phyloP scores from a whole-genome alignment of 148 eudicot genomes.

The Camellia lanceoleosa region DNA sequence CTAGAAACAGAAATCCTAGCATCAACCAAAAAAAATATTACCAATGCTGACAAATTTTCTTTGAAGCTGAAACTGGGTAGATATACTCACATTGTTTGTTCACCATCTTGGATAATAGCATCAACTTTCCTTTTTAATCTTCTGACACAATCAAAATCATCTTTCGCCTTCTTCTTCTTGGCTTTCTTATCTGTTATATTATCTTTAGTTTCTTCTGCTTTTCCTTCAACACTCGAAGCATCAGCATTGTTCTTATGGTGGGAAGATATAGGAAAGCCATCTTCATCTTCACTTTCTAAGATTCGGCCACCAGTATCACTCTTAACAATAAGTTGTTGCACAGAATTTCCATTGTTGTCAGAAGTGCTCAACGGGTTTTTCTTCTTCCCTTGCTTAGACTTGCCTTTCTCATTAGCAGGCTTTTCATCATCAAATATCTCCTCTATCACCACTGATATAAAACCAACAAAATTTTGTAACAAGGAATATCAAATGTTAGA shows the following conservation, averaged over 20 bases:
- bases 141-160: conserved; percentile 23
- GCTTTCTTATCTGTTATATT: conserved; percentile 25
- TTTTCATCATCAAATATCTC: conserved; percentile 80
- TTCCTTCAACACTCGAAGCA: conserved; percentile 23
- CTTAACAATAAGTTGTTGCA: conserved; percentile 42
- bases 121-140: conserved; percentile 64
- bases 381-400: conserved; percentile 44
- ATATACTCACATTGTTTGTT: conserved; percentile 46
- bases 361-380: conserved; percentile 30
- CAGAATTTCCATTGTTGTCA: conserved; percentile 27
- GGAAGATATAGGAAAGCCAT: conserved; percentile 75
- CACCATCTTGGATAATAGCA: conserved; percentile 34
- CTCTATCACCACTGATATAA: conserved; percentile 71
- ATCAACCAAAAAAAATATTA: conserved; percentile 4
- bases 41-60: neutral
- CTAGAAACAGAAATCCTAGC: neutral
- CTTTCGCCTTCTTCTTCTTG: conserved; percentile 41
- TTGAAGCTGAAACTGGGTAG: neutral
- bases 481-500: neutral
- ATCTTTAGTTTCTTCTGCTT: conserved; percentile 19
- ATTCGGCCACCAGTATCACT: conserved; percentile 25
- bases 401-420: conserved; percentile 40
- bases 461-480: conserved; percentile 3
- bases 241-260: conserved; percentile 30
- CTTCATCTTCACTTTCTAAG: conserved; percentile 93